Percentiles rank a stretch among this genome's conserved stretches.
Conservation (phyloP, 805 yeast genomes). For the Suhomyces tanzawaensis region DNA sequence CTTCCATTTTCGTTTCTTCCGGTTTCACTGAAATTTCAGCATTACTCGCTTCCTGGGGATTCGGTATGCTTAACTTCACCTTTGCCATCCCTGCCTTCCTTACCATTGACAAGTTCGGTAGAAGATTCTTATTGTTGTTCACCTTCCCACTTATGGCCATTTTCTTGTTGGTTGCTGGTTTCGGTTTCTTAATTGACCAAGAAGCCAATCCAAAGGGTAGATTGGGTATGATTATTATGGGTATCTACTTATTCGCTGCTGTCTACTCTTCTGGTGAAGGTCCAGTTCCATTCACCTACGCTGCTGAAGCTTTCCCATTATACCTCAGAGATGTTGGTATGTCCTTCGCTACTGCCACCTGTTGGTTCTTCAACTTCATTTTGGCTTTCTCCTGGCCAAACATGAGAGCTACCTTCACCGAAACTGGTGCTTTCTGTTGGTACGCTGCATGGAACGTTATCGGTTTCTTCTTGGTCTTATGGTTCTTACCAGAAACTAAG, state of each 20-base stretch:
- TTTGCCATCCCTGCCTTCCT: conserved; percentile 82
- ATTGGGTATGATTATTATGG: conserved; percentile 65
- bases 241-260: conserved; percentile 69
- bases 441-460: conserved; percentile 82
- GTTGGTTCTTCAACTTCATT: conserved; percentile 72
- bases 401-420: conserved; percentile 58
- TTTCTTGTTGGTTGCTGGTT: conserved; percentile 60
- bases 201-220: conserved; percentile 46
- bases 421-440: conserved; percentile 87
- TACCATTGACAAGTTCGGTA: conserved; percentile 75
- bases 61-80: conserved; percentile 74
- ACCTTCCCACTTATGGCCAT: conserved; percentile 66
- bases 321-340: conserved; percentile 79
- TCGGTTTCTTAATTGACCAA: conserved; percentile 66
- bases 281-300: conserved; percentile 85
- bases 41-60: conserved; percentile 80
- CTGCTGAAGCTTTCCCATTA: conserved; percentile 81
- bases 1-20: conserved; percentile 68
- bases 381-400: conserved; percentile 80
- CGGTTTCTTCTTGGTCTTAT: conserved; percentile 67
- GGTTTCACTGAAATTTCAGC: conserved; percentile 63
- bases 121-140: conserved; percentile 56
- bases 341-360: conserved; percentile 72
- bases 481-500: conserved; percentile 72
- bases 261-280: conserved; percentile 86